Evolutionary conservation across 345 rosid species (phyloP).

Genomic region (Ricinus communis): DNA sequence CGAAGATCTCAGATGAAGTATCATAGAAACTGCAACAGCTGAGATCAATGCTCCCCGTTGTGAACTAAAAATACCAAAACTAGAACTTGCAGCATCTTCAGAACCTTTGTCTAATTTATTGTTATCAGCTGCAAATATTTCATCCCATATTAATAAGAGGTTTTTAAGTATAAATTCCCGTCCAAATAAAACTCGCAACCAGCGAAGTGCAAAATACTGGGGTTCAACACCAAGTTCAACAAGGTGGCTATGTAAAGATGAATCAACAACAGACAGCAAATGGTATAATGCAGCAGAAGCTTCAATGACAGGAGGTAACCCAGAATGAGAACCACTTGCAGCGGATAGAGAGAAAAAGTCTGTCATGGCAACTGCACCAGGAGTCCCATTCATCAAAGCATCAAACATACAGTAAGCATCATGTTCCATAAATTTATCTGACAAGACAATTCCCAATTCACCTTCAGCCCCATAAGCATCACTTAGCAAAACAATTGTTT

Average conservation of each 20-base stretch:
- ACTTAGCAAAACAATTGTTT: constrained; percentile 57
- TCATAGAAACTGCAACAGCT: constrained; percentile 83
- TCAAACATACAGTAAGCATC: constrained; percentile 99
- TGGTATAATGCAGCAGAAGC: constrained; percentile 80
- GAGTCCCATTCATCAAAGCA: constrained; percentile 78
- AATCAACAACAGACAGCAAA: constrained; percentile 72
- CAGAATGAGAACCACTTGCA: constrained; percentile 50
- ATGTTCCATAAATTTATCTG: constrained; percentile 97
- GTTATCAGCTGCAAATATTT: constrained; percentile 75
- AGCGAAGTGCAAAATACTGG: constrained; percentile 92
- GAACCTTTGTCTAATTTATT: constrained; percentile 27
- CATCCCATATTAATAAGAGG: constrained; percentile 89
- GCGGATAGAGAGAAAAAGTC: constrained; percentile 71
- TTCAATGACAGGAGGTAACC: constrained; percentile 84
- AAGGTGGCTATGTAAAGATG: constrained; percentile 83
- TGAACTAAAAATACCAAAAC: constrained; percentile 58
- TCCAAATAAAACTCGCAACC: constrained; percentile 92
- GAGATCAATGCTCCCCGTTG: constrained; percentile 73
- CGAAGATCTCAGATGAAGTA: constrained; percentile 77
- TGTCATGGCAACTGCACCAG: constrained; percentile 80
- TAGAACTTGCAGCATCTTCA: constrained; percentile 34
- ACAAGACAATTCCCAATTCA: constrained; percentile 88
- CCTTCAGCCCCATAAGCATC: constrained; percentile 99
- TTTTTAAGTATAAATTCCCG: constrained; percentile 78
- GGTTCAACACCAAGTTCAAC: constrained; percentile 96